These are phyloP conservation scores for Alternaria longipes DNA, from an alignment of 2,329 filamentous ascomycete species.

Conservation along the genomic window DNA sequence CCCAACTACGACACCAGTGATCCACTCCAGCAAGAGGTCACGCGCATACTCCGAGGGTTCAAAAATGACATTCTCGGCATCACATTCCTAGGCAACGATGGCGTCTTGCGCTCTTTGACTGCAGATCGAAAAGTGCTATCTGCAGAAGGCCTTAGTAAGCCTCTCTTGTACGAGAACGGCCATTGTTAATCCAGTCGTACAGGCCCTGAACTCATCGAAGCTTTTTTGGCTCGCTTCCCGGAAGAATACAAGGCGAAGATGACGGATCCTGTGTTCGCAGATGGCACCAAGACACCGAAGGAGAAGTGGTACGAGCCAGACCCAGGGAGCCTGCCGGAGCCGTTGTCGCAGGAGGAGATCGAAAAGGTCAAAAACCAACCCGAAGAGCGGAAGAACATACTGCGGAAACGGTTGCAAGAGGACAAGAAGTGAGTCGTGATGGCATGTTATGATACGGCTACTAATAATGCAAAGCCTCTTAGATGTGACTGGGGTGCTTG, in stretches of 20 bases:
- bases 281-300: conserved; percentile 11
- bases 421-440: conserved; percentile 6
- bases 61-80: conserved; percentile 14
- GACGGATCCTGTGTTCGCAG: background rate
- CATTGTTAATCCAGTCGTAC: background rate
- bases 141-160: conserved; percentile 9
- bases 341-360: conserved; percentile 6
- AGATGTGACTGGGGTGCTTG: conserved; percentile 7
- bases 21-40: conserved; percentile 15
- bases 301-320: conserved; percentile 15
- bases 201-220: conserved; percentile 2
- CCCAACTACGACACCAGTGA: conserved; percentile 5
- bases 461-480: background rate
- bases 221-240: conserved; percentile 5
- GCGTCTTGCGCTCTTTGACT: conserved; percentile 16
- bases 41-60: conserved; percentile 3
- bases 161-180: background rate
- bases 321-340: conserved; percentile 6
- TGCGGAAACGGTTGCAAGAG: conserved; percentile 1
- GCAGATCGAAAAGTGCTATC: conserved; percentile 14
- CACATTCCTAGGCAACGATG: conserved; percentile 12
- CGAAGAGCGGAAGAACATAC: conserved; percentile 6
- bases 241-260: background rate
- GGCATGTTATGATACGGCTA: no score
- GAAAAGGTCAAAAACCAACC: conserved; percentile 7